phyloP scores from a whole-genome alignment of 495 filamentous ascomycete genomes.

The Delitschia confertaspora region DNA sequence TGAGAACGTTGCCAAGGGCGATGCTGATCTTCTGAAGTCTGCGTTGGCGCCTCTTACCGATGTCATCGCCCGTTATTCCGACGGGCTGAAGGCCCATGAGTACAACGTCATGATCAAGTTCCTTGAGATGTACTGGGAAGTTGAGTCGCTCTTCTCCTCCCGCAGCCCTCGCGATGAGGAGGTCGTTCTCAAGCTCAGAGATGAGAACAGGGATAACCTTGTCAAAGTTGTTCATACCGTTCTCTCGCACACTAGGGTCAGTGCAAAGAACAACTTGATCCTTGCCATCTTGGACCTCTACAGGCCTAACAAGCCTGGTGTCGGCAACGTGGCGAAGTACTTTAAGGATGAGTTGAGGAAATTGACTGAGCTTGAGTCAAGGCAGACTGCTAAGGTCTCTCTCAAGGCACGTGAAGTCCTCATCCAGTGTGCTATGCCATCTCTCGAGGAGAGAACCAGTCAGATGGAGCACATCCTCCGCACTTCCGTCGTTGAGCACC shows the following conservation, averaged over 20 bases:
- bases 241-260: conserved; percentile 85
- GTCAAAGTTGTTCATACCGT: conserved; percentile 73
- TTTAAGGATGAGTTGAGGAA: conserved; percentile 76
- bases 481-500: conserved; percentile 91
- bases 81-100: conserved; percentile 87
- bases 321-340: conserved; percentile 77
- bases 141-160: conserved; percentile 80
- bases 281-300: conserved; percentile 90
- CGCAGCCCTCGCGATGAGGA: conserved; percentile 84
- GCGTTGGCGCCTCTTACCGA: conserved; percentile 68
- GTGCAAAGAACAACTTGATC: conserved; percentile 88
- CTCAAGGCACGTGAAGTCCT: conserved; percentile 94
- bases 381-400: conserved; percentile 86
- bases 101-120: conserved; percentile 71
- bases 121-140: conserved; percentile 66
- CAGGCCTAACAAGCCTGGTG: conserved; percentile 83
- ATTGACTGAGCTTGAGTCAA: conserved; percentile 83
- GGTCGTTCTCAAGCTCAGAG: conserved; percentile 84
- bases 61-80: conserved; percentile 73
- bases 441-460: conserved; percentile 82
- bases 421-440: conserved; percentile 93
- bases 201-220: conserved; percentile 92
- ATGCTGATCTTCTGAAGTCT: conserved; percentile 62
- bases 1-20: conserved; percentile 63
- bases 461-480: conserved; percentile 99